These are phyloP conservation scores for Epichloe sibirici DNA, from an alignment of 2,329 filamentous ascomycete species.

Conservation along the genomic window DNA sequence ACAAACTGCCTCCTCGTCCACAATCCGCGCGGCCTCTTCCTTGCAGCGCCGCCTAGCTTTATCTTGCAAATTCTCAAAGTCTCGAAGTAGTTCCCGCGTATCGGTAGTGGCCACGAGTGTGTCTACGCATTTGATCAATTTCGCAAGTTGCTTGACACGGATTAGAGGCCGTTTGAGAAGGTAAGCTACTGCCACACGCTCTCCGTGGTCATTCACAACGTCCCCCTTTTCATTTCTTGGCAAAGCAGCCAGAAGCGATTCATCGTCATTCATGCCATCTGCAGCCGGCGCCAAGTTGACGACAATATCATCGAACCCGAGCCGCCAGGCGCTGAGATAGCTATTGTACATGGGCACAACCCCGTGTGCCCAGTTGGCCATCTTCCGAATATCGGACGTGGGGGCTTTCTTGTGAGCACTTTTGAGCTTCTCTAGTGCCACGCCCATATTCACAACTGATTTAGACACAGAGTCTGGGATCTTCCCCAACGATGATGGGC, in stretches of 20 bases:
- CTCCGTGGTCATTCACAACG: slow-evolving; percentile 61
- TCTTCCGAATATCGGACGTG: slow-evolving; percentile 53
- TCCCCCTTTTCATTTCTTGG: slow-evolving; percentile 54
- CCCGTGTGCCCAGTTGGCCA: slow-evolving; percentile 72
- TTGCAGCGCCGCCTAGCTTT: slow-evolving; percentile 55
- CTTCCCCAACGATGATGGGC: slow-evolving; percentile 31
- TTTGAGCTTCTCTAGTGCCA: slow-evolving; percentile 75
- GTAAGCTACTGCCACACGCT: slow-evolving; percentile 88
- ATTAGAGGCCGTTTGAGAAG: slow-evolving; percentile 81
- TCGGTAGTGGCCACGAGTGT: slow-evolving; percentile 38
- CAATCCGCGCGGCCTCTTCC: slow-evolving; percentile 57
- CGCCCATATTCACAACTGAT: slow-evolving; percentile 88
- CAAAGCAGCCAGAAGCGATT: slow-evolving; percentile 46
- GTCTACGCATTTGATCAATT: slow-evolving; percentile 62
- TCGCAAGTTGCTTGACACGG: slow-evolving; percentile 75
- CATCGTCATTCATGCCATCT: slow-evolving; percentile 40
- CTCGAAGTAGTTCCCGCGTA: slow-evolving; percentile 26
- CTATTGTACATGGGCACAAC: slow-evolving; percentile 69
- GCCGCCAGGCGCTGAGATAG: slow-evolving; percentile 78
- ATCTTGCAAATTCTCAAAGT: slow-evolving; percentile 61
- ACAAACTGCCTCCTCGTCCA: slow-evolving; percentile 74
- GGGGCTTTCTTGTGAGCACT: slow-evolving; percentile 71
- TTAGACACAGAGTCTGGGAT: slow-evolving; percentile 57
- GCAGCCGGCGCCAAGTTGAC: slow-evolving; percentile 74
- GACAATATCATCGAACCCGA: slow-evolving; percentile 89